Conservation (phyloP, 306 rosid species). For the Vicia faba region DNA sequence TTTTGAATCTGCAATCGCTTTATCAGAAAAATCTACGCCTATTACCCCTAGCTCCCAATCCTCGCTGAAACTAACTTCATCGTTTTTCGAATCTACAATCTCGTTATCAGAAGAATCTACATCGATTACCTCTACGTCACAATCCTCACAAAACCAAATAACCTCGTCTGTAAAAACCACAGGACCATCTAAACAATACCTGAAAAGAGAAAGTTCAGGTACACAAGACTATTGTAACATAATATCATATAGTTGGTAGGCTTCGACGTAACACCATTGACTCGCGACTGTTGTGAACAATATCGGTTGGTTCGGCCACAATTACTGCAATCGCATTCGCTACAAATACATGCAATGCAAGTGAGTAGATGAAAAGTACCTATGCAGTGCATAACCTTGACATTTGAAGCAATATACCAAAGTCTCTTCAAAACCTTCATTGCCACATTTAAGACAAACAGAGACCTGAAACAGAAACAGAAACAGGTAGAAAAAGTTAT, state of each 20-base stretch:
- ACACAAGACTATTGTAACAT: no score
- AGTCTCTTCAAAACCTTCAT: conserved; percentile 32
- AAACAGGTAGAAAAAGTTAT: not conserved
- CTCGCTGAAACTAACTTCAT: no score
- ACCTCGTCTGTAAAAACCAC: conserved; percentile 33
- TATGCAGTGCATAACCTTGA: conserved; percentile 34
- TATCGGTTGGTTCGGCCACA: no score
- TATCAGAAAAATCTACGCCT: no score
- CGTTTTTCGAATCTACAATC: not conserved
- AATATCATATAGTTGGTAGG: not conserved
- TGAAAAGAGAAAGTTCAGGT: conserved; percentile 13
- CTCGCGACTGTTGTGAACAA: no score
- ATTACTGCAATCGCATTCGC: no score
- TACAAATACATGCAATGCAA: not conserved
- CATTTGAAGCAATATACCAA: conserved; percentile 41
- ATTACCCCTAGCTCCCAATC: not conserved
- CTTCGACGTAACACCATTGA: no score
- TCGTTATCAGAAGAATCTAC: conserved; percentile 21
- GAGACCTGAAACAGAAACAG: conserved; percentile 40
- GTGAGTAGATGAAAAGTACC: conserved; percentile 28
- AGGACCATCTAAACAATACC: conserved; percentile 62
- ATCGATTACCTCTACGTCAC: conserved; percentile 32
- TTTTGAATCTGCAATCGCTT: not conserved
- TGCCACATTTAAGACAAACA: conserved; percentile 42
- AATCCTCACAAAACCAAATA: conserved; percentile 70